Evolutionary conservation across 257 asterid genomes (phyloP).

Genomic region (Datura wrightii): DNA sequence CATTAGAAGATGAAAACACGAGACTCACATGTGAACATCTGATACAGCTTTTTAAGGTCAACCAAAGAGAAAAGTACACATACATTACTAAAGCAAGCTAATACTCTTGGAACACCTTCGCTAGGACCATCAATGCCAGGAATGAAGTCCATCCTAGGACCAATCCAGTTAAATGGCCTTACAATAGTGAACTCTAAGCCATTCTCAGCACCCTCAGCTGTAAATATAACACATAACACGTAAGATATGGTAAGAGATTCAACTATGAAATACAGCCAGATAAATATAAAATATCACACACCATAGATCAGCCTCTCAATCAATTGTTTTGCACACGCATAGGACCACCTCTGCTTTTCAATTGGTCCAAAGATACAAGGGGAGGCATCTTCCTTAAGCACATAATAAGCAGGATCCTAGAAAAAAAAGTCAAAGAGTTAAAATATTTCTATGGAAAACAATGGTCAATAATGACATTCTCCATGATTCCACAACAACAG

Average conservation of each 20-base stretch:
- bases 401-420: slow-evolving; percentile 82
- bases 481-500: not conserved
- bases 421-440: slow-evolving; percentile 37
- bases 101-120: slow-evolving; percentile 96
- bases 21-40: slow-evolving; percentile 31
- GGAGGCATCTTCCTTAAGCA: slow-evolving; percentile 80
- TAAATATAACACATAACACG: slow-evolving; percentile 33
- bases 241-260: slow-evolving; percentile 20
- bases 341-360: slow-evolving; percentile 98
- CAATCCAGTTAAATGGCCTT: slow-evolving; percentile 99
- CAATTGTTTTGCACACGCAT: slow-evolving; percentile 94
- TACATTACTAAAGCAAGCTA: slow-evolving; percentile 98
- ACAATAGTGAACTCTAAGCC: slow-evolving; percentile 93
- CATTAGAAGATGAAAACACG: slow-evolving; percentile 17
- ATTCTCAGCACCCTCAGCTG: slow-evolving; percentile 99
- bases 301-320: slow-evolving; percentile 95
- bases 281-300: slow-evolving; percentile 42
- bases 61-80: slow-evolving; percentile 31
- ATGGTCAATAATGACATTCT: not conserved
- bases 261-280: slow-evolving; percentile 32
- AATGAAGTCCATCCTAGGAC: slow-evolving; percentile 97
- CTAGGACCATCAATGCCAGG: slow-evolving; percentile 98
- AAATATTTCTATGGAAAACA: slow-evolving; percentile 17
- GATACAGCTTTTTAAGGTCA: not conserved
- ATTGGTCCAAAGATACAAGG: slow-evolving; percentile 96